Percentiles rank a stretch among this genome's conserved stretches.
Evolutionary conservation across 257 asterid genomes (phyloP).

Genomic region (Verbascum thapsus): DNA sequence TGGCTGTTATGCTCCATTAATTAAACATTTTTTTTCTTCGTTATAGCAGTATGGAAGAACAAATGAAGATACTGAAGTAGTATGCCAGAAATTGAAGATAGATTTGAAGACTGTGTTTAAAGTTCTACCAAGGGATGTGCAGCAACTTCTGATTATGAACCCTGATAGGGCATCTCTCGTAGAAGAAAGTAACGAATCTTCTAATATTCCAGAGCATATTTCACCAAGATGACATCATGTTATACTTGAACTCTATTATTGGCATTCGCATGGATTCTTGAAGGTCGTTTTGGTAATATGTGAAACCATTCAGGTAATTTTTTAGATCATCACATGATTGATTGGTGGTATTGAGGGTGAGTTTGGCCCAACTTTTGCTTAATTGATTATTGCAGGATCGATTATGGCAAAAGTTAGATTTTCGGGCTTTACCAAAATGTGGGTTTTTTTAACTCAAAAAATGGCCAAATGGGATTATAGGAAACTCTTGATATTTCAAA

Average conservation of each 20-base stretch:
- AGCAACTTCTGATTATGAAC: constrained; percentile 81
- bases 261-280: no score
- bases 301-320: constrained; percentile 28
- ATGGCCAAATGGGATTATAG: constrained; percentile 31
- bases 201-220: no score
- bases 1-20: no score
- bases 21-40: no score
- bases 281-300: constrained; percentile 42
- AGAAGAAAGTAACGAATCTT: constrained; percentile 34
- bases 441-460: no score
- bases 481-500: constrained; percentile 26
- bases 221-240: constrained; percentile 52
- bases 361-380: no score
- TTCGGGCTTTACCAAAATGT: no score
- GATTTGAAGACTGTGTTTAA: constrained; percentile 73
- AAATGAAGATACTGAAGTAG: constrained; percentile 57
- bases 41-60: constrained; percentile 67
- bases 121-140: constrained; percentile 78
- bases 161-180: constrained; percentile 75
- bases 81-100: constrained; percentile 67
- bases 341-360: no score
- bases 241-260: no score
- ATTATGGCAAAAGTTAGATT: no score
- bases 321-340: constrained; percentile 22
- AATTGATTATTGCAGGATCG: no score